Evolutionary conservation across 768 basidiomycete genomes (phyloP).

Genomic region (Multifurca ochricompacta): DNA sequence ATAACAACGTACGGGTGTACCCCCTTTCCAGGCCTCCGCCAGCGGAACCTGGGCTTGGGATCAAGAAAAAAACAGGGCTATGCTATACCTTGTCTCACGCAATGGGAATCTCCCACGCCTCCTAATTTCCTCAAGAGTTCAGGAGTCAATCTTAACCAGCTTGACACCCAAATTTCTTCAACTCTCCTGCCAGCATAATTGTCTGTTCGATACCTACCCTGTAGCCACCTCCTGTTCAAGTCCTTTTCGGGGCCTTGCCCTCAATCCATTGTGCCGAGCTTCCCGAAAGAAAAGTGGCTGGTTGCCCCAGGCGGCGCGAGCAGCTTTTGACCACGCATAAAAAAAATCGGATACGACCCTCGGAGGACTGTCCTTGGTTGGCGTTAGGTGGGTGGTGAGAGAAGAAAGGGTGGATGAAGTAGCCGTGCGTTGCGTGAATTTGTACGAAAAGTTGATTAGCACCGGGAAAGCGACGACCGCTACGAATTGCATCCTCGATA

Average conservation of each 20-base stretch:
- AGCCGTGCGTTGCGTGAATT: conserved; percentile 65
- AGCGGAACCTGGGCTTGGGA: too few relatives aligned
- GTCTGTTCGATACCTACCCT: conserved; percentile 80
- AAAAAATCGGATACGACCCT: conserved; percentile 64
- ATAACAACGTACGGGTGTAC: too few relatives aligned
- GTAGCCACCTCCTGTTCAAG: conserved; percentile 46
- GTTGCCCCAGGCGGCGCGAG: conserved; percentile 49
- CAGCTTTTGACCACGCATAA: conserved; percentile 45
- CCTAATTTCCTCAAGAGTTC: conserved; percentile 28
- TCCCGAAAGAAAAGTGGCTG: conserved; percentile 70
- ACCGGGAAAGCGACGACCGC: too few relatives aligned
- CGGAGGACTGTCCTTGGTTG: conserved; percentile 60
- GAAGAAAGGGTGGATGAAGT: conserved; percentile 56
- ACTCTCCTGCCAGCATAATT: conserved; percentile 44
- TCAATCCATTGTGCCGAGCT: conserved; percentile 48
- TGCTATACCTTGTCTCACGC: too few relatives aligned
- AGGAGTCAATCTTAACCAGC: conserved; percentile 59
- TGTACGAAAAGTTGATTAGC: too few relatives aligned
- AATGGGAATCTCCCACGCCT: conserved; percentile 57
- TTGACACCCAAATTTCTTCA: conserved; percentile 62
- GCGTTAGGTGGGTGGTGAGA: conserved; percentile 64
- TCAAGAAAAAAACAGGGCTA: too few relatives aligned
- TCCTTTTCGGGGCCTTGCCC: conserved; percentile 45
- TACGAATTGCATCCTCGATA: too few relatives aligned
- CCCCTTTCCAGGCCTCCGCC: too few relatives aligned